phyloP scores from a whole-genome alignment of 2,329 filamentous ascomycete genomes.

The Venturia carpophila region DNA sequence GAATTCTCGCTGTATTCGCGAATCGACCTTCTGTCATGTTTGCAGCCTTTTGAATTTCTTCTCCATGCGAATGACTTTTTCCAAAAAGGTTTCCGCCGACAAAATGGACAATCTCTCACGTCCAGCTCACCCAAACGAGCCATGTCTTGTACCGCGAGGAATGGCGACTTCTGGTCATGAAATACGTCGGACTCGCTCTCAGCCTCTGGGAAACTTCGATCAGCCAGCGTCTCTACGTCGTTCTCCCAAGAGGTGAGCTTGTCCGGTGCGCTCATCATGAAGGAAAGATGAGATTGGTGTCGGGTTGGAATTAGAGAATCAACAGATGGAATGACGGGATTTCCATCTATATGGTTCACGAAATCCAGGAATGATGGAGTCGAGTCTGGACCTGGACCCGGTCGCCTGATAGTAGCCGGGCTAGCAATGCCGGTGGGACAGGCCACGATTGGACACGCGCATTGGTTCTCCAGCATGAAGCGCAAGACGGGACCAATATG shows the following conservation, averaged over 20 bases:
- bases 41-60: not conserved
- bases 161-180: slow-evolving; percentile 11
- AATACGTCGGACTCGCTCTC: slow-evolving; percentile 12
- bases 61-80: not conserved
- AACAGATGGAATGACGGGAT: not conserved
- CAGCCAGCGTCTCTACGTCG: slow-evolving; percentile 11
- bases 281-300: not conserved
- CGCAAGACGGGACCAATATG: not conserved
- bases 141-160: not conserved
- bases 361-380: not conserved
- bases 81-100: slow-evolving; percentile 1
- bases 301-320: not conserved
- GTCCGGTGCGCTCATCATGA: not conserved
- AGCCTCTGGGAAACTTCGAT: slow-evolving; percentile 5
- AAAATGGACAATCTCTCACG: slow-evolving; percentile 9
- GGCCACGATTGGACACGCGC: not conserved
- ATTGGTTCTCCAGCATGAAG: not conserved
- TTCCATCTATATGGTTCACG: not conserved
- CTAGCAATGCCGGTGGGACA: not conserved
- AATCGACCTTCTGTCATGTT: slow-evolving; percentile 4
- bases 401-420: not conserved
- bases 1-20: not conserved
- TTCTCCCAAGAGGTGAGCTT: not conserved
- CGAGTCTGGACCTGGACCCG: not conserved
- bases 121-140: not conserved